Percentiles rank a stretch among this genome's conserved stretches.
These are phyloP conservation scores for Psilocybe sp. DNA, from an alignment of 768 basidiomycete species.

Conservation along the genomic window DNA sequence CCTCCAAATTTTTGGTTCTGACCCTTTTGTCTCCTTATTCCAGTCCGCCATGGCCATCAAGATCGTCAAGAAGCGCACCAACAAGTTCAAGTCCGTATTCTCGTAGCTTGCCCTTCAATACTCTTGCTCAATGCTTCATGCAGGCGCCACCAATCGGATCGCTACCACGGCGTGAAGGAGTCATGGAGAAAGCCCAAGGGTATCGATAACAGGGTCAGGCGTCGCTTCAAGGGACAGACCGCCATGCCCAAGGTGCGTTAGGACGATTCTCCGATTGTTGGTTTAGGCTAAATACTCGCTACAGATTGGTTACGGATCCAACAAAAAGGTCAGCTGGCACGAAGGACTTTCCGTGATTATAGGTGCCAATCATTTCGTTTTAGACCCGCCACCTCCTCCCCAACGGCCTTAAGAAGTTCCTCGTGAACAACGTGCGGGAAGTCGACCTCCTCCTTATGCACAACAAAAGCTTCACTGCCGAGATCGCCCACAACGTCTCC, in stretches of 20 bases:
- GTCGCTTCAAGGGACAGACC: conserved; percentile 92
- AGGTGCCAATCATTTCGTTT: conserved; percentile 3
- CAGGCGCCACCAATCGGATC: conserved; percentile 98
- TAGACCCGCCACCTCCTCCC: conserved; percentile 95
- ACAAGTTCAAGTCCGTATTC: conserved; percentile 83
- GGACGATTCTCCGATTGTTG: background rate
- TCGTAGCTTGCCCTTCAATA: background rate
- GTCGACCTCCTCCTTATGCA: conserved; percentile 96
- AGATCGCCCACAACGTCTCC: conserved; percentile 95
- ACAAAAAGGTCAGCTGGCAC: conserved; percentile 60
- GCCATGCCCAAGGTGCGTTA: conserved; percentile 90
- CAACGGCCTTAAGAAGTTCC: conserved; percentile 92
- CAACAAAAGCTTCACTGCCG: conserved; percentile 93
- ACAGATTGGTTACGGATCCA: conserved; percentile 86
- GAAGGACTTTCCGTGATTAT: conserved; percentile 32
- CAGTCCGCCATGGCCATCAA: conserved; percentile 52
- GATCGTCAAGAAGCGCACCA: conserved; percentile 96
- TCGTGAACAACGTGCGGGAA: conserved; percentile 92
- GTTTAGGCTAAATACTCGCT: conserved; percentile 1
- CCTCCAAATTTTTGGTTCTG: conserved; percentile 12
- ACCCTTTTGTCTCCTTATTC: conserved; percentile 7
- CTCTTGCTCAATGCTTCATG: conserved; percentile 1
- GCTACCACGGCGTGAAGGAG: conserved; percentile 96
- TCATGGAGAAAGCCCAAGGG: conserved; percentile 99
- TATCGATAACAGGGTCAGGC: conserved; percentile 98